phyloP scores from a whole-genome alignment of 176 grass and related monocot species.

The Poa pratensis region DNA sequence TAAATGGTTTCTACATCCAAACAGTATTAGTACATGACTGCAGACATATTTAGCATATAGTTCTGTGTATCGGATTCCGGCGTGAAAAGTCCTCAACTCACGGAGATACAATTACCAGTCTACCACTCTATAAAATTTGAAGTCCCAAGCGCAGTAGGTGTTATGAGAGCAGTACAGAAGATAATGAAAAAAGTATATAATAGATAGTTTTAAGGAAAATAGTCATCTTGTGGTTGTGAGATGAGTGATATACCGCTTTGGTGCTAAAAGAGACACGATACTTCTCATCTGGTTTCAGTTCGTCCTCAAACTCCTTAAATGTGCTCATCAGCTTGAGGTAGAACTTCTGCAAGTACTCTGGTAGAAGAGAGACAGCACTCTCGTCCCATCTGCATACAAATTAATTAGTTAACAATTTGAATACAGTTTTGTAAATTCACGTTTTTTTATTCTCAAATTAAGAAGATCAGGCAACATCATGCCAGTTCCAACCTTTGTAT shows the following conservation, averaged over 20 bases:
- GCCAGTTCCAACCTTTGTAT: conserved; percentile 47
- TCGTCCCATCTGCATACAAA: conserved; percentile 43
- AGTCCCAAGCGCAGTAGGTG: not conserved
- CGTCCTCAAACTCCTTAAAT: conserved; percentile 37
- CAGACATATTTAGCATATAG: not conserved
- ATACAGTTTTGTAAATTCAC: not conserved
- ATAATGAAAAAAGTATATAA: not conserved
- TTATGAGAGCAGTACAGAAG: not conserved
- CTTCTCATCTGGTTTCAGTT: conserved; percentile 29
- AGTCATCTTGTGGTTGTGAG: not conserved
- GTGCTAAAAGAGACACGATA: conserved; percentile 26
- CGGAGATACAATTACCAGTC: not conserved
- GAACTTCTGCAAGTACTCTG: conserved; percentile 41
- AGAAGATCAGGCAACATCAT: not conserved
- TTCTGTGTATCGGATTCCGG: not conserved
- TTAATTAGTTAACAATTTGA: not conserved
- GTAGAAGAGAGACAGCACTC: conserved; percentile 21
- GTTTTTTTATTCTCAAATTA: not conserved
- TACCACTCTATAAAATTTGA: not conserved
- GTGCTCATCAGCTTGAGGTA: conserved; percentile 22
- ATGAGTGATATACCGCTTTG: conserved; percentile 30
- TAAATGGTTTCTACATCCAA: conserved; percentile 15
- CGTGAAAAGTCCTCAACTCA: not conserved
- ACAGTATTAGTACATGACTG: not conserved
- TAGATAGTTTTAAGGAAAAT: not conserved